Base-by-base conservation (phyloP, 805 yeast genomes). In the Candida hispaniensis region DNA sequence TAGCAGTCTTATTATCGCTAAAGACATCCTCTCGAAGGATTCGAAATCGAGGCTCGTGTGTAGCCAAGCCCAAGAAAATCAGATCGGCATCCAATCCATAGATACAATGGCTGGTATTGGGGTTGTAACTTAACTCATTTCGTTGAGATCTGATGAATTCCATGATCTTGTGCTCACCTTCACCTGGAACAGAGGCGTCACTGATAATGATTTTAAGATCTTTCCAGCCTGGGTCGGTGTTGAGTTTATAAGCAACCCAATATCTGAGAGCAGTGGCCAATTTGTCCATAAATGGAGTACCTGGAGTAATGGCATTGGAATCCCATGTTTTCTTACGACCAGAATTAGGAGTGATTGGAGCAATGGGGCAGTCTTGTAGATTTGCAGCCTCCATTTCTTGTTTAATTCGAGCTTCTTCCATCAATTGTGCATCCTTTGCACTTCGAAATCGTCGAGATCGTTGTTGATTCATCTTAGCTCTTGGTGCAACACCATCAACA, bases 91-190 rank as follows among this genome's bases (percentile, higher is more conserved):
- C 99, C 45, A 91, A 65, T 18, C 99, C 99, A 56, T 91, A 93
- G 40, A 91, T 86, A 56, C 93, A 82, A 57, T 91, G 99, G n/a
- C 75, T 67, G 1, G 95, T 86, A 54, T 91, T 88, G 35, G 97
- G 94, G 51, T 82, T 71, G 56, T 88, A 81, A 51, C 75, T 74
- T 0, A 93, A 81, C 47, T 80, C 91, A 24, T 79, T 70, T 47
- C 97, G 67, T 54, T 86, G 97, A 25, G 81, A 71, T 50, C 99
- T 72, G 39, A 91, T 79, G 54, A 86, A 91, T 49, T 79, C 85
- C 98, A 91, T 91, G 48, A 91, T 77, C 56, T 91, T 91, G 62
- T 91, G 99, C 58, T 91, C 99, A 54, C 99, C 99, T 66, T 91
- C 99, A 43, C 99, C 99, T 1, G 99, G 98, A 9, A 88, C 97